Conservation (phyloP, 2,329 filamentous ascomycete species). For the Clonostachys solani region DNA sequence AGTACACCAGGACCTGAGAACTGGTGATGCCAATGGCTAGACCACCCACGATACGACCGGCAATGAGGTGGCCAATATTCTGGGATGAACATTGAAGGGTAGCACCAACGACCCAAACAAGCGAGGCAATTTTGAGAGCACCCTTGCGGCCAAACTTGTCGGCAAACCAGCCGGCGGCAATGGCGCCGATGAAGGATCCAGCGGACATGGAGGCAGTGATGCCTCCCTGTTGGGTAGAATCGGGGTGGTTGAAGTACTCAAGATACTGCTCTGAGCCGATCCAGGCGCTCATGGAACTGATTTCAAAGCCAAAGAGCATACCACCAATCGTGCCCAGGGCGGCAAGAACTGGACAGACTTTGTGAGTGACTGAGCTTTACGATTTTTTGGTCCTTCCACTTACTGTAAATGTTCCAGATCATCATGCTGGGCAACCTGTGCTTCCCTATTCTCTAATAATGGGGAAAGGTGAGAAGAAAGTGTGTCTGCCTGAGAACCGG, state of each 20-base stretch:
- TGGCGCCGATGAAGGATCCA: constrained; percentile 41
- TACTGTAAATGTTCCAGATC: constrained; percentile 31
- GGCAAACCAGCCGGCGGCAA: constrained; percentile 37
- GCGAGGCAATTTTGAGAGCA: constrained; percentile 36
- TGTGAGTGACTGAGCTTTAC: background rate
- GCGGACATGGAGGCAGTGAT: constrained; percentile 45
- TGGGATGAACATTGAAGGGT: constrained; percentile 55
- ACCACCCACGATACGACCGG: constrained; percentile 57
- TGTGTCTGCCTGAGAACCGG: too few species aligned
- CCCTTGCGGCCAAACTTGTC: constrained; percentile 39
- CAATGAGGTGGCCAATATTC: constrained; percentile 50
- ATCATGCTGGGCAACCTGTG: too few species aligned
- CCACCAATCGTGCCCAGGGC: constrained; percentile 35
- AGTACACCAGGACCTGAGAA: constrained; percentile 64
- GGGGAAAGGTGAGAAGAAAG: too few species aligned
- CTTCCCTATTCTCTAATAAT: too few species aligned
- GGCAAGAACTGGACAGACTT: constrained; percentile 19
- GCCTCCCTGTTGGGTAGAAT: constrained; percentile 38
- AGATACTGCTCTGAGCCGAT: constrained; percentile 46
- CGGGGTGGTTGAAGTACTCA: constrained; percentile 44
- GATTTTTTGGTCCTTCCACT: background rate
- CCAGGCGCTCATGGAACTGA: constrained; percentile 54
- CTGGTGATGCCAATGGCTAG: constrained; percentile 63
- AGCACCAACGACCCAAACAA: constrained; percentile 53
- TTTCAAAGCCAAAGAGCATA: constrained; percentile 50